These are phyloP conservation scores for Prototheca wickerhamii DNA, from an alignment of 163 green algal genomes.

Conservation along the genomic window DNA sequence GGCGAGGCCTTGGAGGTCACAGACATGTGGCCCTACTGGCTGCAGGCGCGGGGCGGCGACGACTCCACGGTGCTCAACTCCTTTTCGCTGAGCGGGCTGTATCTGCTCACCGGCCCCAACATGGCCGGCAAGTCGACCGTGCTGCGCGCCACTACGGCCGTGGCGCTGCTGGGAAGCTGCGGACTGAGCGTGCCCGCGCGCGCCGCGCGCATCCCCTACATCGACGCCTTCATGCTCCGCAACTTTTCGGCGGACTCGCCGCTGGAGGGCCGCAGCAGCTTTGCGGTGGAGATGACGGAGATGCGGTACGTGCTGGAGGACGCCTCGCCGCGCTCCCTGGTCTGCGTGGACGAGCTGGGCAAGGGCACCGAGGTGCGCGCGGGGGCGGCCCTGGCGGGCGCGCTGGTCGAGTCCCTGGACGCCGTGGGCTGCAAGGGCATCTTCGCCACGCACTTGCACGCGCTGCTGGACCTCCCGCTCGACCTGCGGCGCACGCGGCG, in stretches of 20 bases:
- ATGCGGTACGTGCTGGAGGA: slow-evolving; percentile 52
- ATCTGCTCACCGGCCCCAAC: slow-evolving; percentile 82
- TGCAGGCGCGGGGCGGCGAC: slow-evolving; percentile 29
- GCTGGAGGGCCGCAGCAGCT: slow-evolving; percentile 68
- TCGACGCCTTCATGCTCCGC: slow-evolving; percentile 73
- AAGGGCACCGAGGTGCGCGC: slow-evolving; percentile 74
- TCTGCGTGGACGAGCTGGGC: slow-evolving; percentile 84
- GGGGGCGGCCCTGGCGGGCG: slow-evolving; percentile 50
- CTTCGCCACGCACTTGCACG: slow-evolving; percentile 88
- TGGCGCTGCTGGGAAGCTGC: slow-evolving; percentile 66
- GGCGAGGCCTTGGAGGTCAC: neutral
- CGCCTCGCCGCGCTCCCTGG: slow-evolving; percentile 37
- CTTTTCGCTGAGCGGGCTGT: slow-evolving; percentile 41
- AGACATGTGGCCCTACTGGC: slow-evolving; percentile 67
- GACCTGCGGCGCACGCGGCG: slow-evolving; percentile 8
- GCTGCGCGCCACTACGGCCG: slow-evolving; percentile 57
- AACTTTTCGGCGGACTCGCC: slow-evolving; percentile 74
- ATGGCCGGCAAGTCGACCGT: slow-evolving; percentile 94
- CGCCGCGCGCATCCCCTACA: slow-evolving; percentile 45
- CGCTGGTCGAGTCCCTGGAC: slow-evolving; percentile 56
- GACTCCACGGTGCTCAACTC: slow-evolving; percentile 43
- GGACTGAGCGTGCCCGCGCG: slow-evolving; percentile 66
- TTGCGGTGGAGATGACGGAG: slow-evolving; percentile 79
- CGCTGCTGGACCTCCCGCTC: slow-evolving; percentile 48
- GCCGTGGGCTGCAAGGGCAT: slow-evolving; percentile 42